phyloP scores from a whole-genome alignment of 176 grass and related monocot species.

The Cenchrus fungigraminus region DNA sequence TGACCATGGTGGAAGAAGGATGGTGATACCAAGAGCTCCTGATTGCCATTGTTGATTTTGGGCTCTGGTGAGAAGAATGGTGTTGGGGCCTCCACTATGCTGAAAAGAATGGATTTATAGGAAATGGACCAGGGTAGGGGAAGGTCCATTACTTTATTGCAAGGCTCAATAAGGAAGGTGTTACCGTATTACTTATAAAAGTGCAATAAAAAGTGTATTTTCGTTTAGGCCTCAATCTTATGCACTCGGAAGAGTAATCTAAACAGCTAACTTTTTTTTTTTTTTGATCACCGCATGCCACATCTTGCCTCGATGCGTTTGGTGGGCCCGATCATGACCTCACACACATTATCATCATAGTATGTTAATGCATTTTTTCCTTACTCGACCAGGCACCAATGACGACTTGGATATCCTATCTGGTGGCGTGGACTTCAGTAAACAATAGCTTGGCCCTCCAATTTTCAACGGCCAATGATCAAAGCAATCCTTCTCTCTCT shows the following conservation, averaged over 20 bases:
- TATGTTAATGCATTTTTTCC: slow-evolving; percentile 37
- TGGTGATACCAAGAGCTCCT: not conserved
- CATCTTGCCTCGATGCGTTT: not conserved
- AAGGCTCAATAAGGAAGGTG: not conserved
- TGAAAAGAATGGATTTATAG: slow-evolving; percentile 13
- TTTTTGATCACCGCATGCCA: not conserved
- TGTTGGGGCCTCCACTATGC: not conserved
- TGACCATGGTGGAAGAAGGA: slow-evolving; percentile 14
- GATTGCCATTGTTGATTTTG: not conserved
- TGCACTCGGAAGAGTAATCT: not conserved
- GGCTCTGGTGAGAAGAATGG: not conserved
- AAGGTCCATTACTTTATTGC: not conserved
- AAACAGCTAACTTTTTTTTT: not conserved
- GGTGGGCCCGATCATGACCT: slow-evolving; percentile 14
- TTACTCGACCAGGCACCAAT: not conserved
- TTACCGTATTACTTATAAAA: not conserved
- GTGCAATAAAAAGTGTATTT: not conserved
- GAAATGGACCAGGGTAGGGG: not conserved
- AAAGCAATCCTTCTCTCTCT: not conserved
- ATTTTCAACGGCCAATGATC: not conserved
- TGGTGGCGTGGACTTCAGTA: not conserved
- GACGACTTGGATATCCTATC: slow-evolving; percentile 23
- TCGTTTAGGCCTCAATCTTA: not conserved
- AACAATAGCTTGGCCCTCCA: slow-evolving; percentile 14
- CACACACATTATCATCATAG: slow-evolving; percentile 29